phyloP scores from a whole-genome alignment of 1,284 basidiomycete species.

The Rhodotorula sp. region DNA sequence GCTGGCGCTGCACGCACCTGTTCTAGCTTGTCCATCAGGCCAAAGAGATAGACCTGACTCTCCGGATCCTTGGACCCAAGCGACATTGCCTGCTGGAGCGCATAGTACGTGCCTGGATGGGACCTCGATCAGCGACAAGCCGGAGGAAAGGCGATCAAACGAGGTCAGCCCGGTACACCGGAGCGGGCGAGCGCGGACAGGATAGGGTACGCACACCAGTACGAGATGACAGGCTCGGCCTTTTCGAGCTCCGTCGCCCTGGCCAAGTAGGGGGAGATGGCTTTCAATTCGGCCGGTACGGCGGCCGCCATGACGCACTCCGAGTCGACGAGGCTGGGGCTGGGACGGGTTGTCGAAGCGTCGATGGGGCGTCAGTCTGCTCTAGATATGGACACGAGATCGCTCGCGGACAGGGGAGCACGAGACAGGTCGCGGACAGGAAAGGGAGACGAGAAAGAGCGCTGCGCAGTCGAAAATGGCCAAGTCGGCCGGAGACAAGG shows the following conservation, averaged over 20 bases:
- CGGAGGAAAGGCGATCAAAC: not conserved
- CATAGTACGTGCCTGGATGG: conserved; percentile 77
- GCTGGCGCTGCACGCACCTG: conserved; percentile 50
- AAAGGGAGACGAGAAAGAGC: too few species aligned
- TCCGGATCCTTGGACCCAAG: conserved; percentile 61
- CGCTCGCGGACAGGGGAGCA: too few species aligned
- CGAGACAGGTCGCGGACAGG: too few species aligned
- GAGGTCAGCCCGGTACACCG: too few species aligned
- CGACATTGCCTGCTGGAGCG: conserved; percentile 79
- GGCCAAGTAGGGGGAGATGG: conserved; percentile 76
- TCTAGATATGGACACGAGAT: too few species aligned
- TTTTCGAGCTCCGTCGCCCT: conserved; percentile 78
- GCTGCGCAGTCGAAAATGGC: too few species aligned
- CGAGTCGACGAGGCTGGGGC: not conserved
- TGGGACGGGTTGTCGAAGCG: too few species aligned
- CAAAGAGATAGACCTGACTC: conserved; percentile 69
- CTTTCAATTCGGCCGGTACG: conserved; percentile 53
- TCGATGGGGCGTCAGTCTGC: too few species aligned
- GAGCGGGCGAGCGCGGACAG: too few species aligned
- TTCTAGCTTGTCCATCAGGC: conserved; percentile 76
- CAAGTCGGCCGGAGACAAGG: too few species aligned
- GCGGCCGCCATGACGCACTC: conserved; percentile 13
- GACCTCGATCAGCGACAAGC: not conserved
- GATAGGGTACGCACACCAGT: conserved; percentile 76
- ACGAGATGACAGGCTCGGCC: conserved; percentile 81